Evolutionary conservation across 192 early-diverging fungal species (phyloP).

Genomic region (Nowakowskiella sp.): DNA sequence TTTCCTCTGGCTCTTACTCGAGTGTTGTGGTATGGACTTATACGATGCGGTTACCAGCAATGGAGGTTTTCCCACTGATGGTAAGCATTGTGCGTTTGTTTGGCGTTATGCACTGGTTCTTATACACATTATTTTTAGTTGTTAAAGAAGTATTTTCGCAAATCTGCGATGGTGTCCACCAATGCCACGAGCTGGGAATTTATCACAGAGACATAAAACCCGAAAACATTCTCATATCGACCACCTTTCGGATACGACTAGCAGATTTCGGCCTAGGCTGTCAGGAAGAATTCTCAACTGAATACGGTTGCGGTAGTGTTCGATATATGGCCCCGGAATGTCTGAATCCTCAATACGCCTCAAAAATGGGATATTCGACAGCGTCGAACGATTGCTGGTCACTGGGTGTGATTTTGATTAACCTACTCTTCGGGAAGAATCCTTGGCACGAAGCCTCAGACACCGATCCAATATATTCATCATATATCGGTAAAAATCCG

Average conservation of each 20-base stretch:
- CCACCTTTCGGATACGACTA: slow-evolving; percentile 55
- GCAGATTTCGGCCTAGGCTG: slow-evolving; percentile 93
- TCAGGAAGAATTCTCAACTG: slow-evolving; percentile 56
- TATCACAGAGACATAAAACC: slow-evolving; percentile 94
- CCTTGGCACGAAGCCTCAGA: slow-evolving; percentile 54
- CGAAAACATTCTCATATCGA: slow-evolving; percentile 69
- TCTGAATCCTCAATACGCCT: no score
- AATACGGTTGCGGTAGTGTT: slow-evolving; percentile 79
- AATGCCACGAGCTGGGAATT: slow-evolving; percentile 68
- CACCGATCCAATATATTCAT: slow-evolving; percentile 70
- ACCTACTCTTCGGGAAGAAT: slow-evolving; percentile 70
- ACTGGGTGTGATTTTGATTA: slow-evolving; percentile 68
- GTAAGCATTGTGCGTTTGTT: no score
- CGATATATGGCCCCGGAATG: slow-evolving; percentile 84
- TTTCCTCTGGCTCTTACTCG: slow-evolving; percentile 25
- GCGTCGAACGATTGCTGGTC: slow-evolving; percentile 71
- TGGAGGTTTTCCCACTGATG: no score
- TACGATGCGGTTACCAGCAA: slow-evolving; percentile 43
- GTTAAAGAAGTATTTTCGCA: slow-evolving; percentile 61
- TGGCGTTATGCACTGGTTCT: no score
- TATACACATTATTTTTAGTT: no score
- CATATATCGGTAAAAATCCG: slow-evolving; percentile 18
- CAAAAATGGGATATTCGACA: slow-evolving; percentile 46
- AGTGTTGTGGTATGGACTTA: slow-evolving; percentile 29
- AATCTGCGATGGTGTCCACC: slow-evolving; percentile 66